Percentiles rank a stretch among this genome's conserved stretches.
These are phyloP conservation scores for Diversispora epigaea DNA, from an alignment of 192 early-diverging fungal species.

Conservation along the genomic window DNA sequence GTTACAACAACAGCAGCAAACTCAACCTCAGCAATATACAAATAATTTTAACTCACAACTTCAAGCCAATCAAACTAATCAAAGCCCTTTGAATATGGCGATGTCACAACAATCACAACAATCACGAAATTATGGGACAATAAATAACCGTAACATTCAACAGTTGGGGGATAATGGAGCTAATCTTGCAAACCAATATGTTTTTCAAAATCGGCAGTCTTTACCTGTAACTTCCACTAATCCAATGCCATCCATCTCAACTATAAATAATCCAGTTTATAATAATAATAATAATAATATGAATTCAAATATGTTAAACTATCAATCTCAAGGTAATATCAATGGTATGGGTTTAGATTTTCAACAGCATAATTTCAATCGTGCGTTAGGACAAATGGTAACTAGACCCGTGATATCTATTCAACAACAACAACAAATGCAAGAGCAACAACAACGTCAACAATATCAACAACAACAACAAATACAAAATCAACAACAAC, in stretches of 20 bases:
- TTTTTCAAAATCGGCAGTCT: slow-evolving; percentile 21
- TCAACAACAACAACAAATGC: slow-evolving; percentile 18
- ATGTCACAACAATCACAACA: slow-evolving; percentile 23
- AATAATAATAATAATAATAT: too few species aligned
- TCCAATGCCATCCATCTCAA: slow-evolving; percentile 9
- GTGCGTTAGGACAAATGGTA: neutral
- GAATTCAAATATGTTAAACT: neutral
- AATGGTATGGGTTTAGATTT: slow-evolving; percentile 27
- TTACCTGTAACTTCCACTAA: neutral
- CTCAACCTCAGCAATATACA: neutral
- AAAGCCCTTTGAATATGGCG: neutral
- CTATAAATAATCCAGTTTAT: neutral
- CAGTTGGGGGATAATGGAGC: neutral
- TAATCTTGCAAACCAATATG: neutral
- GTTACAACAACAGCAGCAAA: slow-evolving; percentile 16
- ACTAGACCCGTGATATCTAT: neutral
- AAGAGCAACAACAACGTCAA: slow-evolving; percentile 13
- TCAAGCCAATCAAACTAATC: neutral
- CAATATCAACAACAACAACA: slow-evolving; percentile 19
- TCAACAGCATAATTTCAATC: neutral
- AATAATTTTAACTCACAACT: slow-evolving; percentile 16
- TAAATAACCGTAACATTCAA: neutral
- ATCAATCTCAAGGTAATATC: slow-evolving; percentile 18
- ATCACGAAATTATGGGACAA: neutral
- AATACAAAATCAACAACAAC: slow-evolving; percentile 4